Evolutionary conservation across 2,329 filamentous ascomycete genomes (phyloP), one percentile per base, ranked within the genome.

Genomic region (Sporothrix pallida): DNA sequence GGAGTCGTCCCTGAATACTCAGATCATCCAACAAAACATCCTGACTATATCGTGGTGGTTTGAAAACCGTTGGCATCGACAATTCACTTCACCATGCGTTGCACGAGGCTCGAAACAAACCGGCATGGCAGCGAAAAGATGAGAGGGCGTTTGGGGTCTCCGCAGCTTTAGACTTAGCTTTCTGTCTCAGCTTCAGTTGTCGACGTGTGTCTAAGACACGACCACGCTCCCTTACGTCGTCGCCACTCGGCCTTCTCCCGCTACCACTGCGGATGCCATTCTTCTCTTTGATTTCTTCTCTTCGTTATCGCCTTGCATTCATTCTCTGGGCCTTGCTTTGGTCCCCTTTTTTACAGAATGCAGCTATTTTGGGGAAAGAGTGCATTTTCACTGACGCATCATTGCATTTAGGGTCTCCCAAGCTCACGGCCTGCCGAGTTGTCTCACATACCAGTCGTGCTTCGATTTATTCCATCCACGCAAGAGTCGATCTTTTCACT

Each of bases 131-230:
- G 6, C 48, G n/a, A 52, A 52, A 12, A 52, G 15, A 62, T 5
- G n/a, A 15, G 26, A 72, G 17, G 60, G 52, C 50, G 52, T 62
- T 60, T 37, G 42, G 46, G 20, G 6, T 31, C 71, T 73, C 23
- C 52, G 63, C 71, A 73, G 52, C 42, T 48, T 44, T 67, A 23
- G 46, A 68, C 65, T 68, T 67, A n/a, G 58, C 63, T 62, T 37
- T 12, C 31, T 63, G 56, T 67, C 67, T 67, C 67, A 73, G 72
- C 72, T 73, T 56, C 65, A 46, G 50, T 73, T 20, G 67, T 65
- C 72, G 58, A 70, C 56, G 58, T 65, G 12, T 70, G 67, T 73
- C 58, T 70, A 17, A 73, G 54, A 70, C 67, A 44, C 31, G 42
- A n/a, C 72, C 46, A 65, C 48, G 20, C 56, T 70, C 67, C 72